Base-by-base conservation (phyloP, 176 grass and related monocot genomes). In the Triticum urartu region DNA sequence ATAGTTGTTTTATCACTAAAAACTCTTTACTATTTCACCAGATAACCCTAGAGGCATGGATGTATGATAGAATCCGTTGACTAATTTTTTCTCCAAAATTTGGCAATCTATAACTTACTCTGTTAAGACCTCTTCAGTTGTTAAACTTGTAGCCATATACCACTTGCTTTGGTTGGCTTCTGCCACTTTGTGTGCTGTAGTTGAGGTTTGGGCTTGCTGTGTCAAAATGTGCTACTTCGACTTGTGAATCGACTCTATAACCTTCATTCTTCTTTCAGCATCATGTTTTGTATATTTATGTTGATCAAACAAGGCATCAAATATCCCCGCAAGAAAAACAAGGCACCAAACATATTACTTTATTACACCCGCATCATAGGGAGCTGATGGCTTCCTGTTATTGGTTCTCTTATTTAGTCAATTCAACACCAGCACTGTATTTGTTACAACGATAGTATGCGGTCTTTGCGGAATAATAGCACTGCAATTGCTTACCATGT, bases 51-150 rank as follows among this genome's bases (percentile, higher is more conserved):
- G n/a, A 78, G 33, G 2, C 33, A 79, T 79, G 3, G 20, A 8
- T 66, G 9, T 59, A 20, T 6, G 36, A 22, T 69, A 21, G n/a
- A 67, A 54, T 32, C 22, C 28, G 5, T 73, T 1, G 48, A 11
- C 40, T 82, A 43, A 30, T 60, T 62, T 83, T 18, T 68, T 72
- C 66, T 61, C 58, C 21, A 18, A 69, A 78, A 80, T 72, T 8
- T 33, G 36, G 13, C 24, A 73, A 70, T 69, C 15, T 86, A 58
- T 71, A 60, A 18, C 30, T 22, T 65, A 14, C 1, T 74, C 20
- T 11, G 30, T 50, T 75, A 52, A 52, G 9, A 40, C 26, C 13
- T 77, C 4, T 81, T 85, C 7, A 13, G 2, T 18, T 17, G 17
- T 32, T 67, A 9, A 4, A 28, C 20, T 8, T 78, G 12, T 58